A percentile compares a stretch with the other conserved stretches of the same genome.
phyloP scores from a whole-genome alignment of 306 rosid species.

The Quercus ilex region DNA sequence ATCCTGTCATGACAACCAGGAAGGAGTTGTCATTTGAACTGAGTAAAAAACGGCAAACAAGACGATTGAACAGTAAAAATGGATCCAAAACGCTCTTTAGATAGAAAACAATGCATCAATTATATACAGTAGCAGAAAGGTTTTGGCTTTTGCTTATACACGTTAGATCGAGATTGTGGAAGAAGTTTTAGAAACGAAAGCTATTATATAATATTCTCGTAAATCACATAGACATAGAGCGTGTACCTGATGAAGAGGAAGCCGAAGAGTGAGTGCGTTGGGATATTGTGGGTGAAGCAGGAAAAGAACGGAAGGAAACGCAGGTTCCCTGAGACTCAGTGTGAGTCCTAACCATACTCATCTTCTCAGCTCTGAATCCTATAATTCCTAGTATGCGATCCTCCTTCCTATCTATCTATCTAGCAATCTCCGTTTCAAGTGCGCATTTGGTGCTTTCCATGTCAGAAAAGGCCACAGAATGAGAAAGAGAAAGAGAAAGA shows the following conservation, averaged over 20 bases:
- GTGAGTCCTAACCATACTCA: slow-evolving; percentile 36
- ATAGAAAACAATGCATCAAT: not conserved
- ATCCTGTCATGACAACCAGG: no score
- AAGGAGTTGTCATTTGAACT: no score
- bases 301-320: slow-evolving; percentile 22
- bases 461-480: no score
- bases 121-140: not conserved
- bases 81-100: slow-evolving; percentile 3
- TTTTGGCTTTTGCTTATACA: not conserved
- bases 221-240: not conserved
- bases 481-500: no score
- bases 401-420: no score
- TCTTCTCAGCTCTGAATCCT: slow-evolving; percentile 18
- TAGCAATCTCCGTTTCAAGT: not conserved
- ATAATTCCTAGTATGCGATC: no score
- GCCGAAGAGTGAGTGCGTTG: slow-evolving; percentile 27
- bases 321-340: not conserved
- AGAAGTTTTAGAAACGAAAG: not conserved
- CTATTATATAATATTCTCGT: not conserved
- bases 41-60: not conserved
- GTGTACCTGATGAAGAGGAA: slow-evolving; percentile 58
- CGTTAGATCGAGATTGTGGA: not conserved
- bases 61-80: not conserved
- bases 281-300: slow-evolving; percentile 30
- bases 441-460: not conserved